Conservation (phyloP, 2,329 filamentous ascomycete species). For the Venturia aucupariae region DNA sequence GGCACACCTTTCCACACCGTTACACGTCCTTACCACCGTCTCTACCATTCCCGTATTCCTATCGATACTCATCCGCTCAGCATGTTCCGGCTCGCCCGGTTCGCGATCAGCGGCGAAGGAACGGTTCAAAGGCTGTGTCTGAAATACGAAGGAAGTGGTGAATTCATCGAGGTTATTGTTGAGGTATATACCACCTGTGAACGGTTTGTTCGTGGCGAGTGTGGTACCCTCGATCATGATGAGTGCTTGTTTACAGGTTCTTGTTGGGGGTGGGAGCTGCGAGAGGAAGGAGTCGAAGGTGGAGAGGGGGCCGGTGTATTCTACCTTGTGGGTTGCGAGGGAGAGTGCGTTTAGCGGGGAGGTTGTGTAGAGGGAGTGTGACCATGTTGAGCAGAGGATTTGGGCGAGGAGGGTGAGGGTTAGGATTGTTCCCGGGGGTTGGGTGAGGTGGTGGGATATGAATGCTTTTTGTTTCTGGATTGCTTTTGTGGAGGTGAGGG, state of each 20-base stretch:
- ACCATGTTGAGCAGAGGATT: slow-evolving; percentile 1
- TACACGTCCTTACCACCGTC: neutral
- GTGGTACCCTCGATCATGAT: neutral
- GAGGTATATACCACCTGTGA: neutral
- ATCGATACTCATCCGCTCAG: neutral
- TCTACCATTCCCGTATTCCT: neutral
- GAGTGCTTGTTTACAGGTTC: neutral
- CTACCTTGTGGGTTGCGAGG: neutral
- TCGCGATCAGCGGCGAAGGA: neutral
- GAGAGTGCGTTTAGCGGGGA: neutral
- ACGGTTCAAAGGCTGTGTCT: neutral
- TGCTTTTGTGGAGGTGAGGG: neutral
- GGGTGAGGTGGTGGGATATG: neutral
- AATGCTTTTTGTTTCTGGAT: neutral
- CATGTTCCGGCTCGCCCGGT: neutral
- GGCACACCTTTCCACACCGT: neutral
- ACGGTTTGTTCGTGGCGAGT: neutral
- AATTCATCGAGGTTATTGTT: slow-evolving; percentile 2
- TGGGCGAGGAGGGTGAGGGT: neutral
- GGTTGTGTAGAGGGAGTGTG: neutral
- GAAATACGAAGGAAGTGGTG: neutral
- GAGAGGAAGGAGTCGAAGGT: neutral
- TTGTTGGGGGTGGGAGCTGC: neutral
- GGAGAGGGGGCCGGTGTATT: neutral
- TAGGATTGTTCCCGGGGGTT: neutral